Evolutionary conservation across 352 stramenopile species (phyloP).

Genomic region (Elongisporangium prolatum): DNA sequence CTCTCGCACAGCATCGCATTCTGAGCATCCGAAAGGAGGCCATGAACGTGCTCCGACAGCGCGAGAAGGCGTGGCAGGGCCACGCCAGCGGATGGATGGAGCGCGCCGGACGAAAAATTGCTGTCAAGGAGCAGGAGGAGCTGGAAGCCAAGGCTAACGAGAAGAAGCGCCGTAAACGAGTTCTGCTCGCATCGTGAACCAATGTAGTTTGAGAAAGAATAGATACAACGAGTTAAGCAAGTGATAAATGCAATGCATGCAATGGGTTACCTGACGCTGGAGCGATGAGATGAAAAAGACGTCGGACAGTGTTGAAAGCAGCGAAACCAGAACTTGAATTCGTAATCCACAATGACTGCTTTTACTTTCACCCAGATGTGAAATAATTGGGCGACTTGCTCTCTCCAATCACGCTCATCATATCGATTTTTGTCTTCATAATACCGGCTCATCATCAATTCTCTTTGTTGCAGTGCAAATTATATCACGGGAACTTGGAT

Average conservation of each 20-base stretch:
- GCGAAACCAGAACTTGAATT: too few relatives aligned
- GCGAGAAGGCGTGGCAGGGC: slow-evolving; percentile 84
- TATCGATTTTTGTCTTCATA: too few relatives aligned
- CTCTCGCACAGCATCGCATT: slow-evolving; percentile 68
- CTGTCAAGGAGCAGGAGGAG: slow-evolving; percentile 90
- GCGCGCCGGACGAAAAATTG: slow-evolving; percentile 82
- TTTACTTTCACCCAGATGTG: too few relatives aligned
- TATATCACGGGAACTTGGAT: too few relatives aligned
- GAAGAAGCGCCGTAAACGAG: slow-evolving; percentile 65
- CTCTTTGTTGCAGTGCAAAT: too few relatives aligned
- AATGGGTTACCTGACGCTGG: neutral
- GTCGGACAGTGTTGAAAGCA: too few relatives aligned
- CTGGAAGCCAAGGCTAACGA: slow-evolving; percentile 64
- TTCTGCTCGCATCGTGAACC: slow-evolving; percentile 41
- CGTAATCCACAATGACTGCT: too few relatives aligned
- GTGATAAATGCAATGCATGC: too few relatives aligned
- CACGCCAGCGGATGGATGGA: slow-evolving; percentile 81
- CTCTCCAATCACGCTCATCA: too few relatives aligned
- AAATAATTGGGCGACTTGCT: too few relatives aligned
- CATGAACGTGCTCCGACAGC: slow-evolving; percentile 52
- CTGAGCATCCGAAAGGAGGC: slow-evolving; percentile 75
- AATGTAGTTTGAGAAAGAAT: neutral
- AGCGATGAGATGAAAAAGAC: too few relatives aligned
- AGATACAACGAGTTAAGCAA: neutral
- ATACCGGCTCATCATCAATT: too few relatives aligned